Conservation (phyloP, 140 eudicot genomes). For the Bidens hawaiensis region DNA sequence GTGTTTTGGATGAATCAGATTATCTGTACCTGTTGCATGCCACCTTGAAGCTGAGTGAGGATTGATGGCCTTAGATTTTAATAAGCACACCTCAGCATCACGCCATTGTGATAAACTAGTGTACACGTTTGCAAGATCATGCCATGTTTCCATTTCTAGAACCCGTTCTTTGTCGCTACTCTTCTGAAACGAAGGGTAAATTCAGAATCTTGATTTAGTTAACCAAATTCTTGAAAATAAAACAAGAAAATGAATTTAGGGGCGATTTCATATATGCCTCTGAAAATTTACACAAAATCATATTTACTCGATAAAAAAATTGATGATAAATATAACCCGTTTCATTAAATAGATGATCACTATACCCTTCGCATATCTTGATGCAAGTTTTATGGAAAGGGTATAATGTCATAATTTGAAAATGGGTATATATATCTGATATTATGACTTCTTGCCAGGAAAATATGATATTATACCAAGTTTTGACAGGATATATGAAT, state of each 20-base stretch:
- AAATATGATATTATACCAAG: too few species aligned
- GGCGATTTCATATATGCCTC: too few species aligned
- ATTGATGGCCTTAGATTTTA: conserved; percentile 64
- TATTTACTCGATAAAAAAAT: too few species aligned
- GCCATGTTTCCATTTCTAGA: conserved; percentile 90
- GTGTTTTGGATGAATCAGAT: neutral
- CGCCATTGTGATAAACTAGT: conserved; percentile 73
- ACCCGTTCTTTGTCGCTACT: conserved; percentile 31
- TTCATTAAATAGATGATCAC: too few species aligned
- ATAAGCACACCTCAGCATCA: conserved; percentile 81
- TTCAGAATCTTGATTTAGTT: neutral
- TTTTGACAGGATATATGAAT: too few species aligned
- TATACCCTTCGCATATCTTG: too few species aligned
- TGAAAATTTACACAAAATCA: too few species aligned
- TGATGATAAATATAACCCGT: too few species aligned
- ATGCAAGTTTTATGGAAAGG: too few species aligned
- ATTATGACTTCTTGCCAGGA: too few species aligned
- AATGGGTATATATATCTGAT: too few species aligned
- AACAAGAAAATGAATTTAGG: neutral
- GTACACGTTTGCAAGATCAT: conserved; percentile 74
- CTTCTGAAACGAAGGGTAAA: conserved; percentile 24
- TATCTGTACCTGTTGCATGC: conserved; percentile 62
- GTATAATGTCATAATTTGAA: too few species aligned
- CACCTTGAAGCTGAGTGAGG: conserved; percentile 84
- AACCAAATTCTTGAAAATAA: conserved; percentile 1